phyloP scores from a whole-genome alignment of 108 stramenopile species.

The Nitzschia sp. region DNA sequence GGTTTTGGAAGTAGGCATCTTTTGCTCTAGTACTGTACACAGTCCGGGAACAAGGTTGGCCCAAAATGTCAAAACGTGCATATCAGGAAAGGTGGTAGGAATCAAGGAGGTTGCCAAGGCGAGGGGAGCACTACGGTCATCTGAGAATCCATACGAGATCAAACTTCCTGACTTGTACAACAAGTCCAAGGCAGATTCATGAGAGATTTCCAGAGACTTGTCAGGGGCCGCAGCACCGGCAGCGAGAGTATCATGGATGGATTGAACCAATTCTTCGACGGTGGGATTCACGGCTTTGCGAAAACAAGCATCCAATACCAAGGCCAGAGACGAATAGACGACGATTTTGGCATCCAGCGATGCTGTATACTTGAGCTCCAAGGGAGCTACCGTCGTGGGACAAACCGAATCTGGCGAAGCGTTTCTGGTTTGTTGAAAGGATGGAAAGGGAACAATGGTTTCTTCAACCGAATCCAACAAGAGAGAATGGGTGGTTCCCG shows the following conservation, averaged over 20 bases:
- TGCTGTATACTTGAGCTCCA: slow-evolving; percentile 41
- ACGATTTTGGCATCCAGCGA: neutral
- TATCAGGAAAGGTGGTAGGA: slow-evolving; percentile 61
- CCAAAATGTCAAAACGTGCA: slow-evolving; percentile 52
- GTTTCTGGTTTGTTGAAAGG: neutral
- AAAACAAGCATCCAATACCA: slow-evolving; percentile 24
- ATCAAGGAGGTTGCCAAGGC: slow-evolving; percentile 52
- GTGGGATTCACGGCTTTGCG: slow-evolving; percentile 16
- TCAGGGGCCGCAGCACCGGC: neutral
- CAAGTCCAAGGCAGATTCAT: neutral
- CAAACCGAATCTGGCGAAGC: neutral
- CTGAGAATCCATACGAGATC: slow-evolving; percentile 36
- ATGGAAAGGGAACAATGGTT: slow-evolving; percentile 50
- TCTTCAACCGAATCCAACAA: slow-evolving; percentile 65
- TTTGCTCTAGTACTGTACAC: slow-evolving; percentile 1
- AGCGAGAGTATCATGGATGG: neutral
- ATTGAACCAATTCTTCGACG: neutral
- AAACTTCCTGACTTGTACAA: slow-evolving; percentile 15
- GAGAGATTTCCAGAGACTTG: neutral
- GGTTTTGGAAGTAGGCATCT: neutral
- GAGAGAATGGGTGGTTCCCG: slow-evolving; percentile 50
- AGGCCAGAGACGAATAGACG: slow-evolving; percentile 36
- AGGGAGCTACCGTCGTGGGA: slow-evolving; percentile 38
- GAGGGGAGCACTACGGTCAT: slow-evolving; percentile 51
- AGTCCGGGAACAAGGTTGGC: slow-evolving; percentile 60